Evolutionary conservation across 805 yeast genomes (phyloP), one percentile per base, ranked within the genome.

Genomic region (Saturnispora saitoi): DNA sequence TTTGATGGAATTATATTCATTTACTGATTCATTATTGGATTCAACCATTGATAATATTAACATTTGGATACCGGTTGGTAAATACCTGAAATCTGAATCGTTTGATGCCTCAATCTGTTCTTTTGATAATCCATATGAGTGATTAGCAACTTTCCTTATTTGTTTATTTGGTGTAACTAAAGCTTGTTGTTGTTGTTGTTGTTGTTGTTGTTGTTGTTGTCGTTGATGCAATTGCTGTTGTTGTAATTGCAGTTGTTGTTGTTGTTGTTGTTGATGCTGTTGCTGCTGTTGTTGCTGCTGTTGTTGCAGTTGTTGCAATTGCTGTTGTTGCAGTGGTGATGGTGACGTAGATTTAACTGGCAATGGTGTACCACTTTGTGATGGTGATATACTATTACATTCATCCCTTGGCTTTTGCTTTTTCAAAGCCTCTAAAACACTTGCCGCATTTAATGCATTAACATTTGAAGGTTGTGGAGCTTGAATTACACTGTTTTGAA

Each of bases 391-490:
- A 43, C 44, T 42, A 30, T 49, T 28, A 32, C 51, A 22, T 6
- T 47, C 46, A 37, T 61, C 65, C 38, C 54, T 59, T 19, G 67
- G 65, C 39, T 62, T 58, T 48, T 64, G 69, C 43, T 63, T 64
- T 47, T 65, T 65, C 44, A 65, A 51, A 5, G 68, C 67, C 47
- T 65, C 69, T 40, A 65, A 50, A 11, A 65, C 69, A 48, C 68
- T 65, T n/a, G 67, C 68, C 2, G 69, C 69, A 54, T 65, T 65
- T 19, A 59, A 41, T 17, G 69, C 69, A 49, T 62, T 63, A 22
- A 61, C 50, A 51, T 63, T 65, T 41, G 60, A 26, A 9, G 49
- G 54, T 32, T 20, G 45, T 15, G 26, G 30, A 22, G 40, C 39
- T 32, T 28, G 42, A 22, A 28, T 28, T 41, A 34, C 38, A 15